Base-by-base conservation (phyloP, 1,284 basidiomycete species). In the Rhizopogon parksii region DNA sequence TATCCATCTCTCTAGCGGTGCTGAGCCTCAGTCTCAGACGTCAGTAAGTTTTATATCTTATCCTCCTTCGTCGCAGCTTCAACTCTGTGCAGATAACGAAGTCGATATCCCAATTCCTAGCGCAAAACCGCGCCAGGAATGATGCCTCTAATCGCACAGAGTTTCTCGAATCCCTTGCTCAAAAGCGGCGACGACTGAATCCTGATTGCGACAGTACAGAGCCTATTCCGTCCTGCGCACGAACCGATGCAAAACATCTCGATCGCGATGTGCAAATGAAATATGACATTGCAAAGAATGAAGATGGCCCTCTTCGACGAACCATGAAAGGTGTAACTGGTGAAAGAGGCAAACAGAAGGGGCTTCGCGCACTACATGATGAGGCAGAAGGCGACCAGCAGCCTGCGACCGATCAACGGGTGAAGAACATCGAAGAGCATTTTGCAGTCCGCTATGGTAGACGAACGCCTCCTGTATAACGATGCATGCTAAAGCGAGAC, bases 271-370 rank as follows among this genome's bases (percentile, higher is more conserved):
- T 78, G 0, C 88, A 89, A 61, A 88, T 90, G 75, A 86, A 85
- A 63, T 89, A 88, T 56, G 87, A 90, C 61, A 84, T 90, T 52
- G 83, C 83, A 21, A 86, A 82, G 66, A 88, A 89, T 55, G 83
- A 83, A 50, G 85, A 85, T 36, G 87, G 86, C 0, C 86, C 87
- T 0, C 67, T 90, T 38, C 73, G 78, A 34, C 73, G 80, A 55
- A 88, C 85, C 0, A 63, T 81, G 48, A 67, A 65, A 50, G 56
- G 55, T 36, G 40, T 39, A 1, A 52, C 50, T 36, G 49, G 46
- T 21, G 60, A 53, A 46, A 61, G 63, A 57, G 52, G 47, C 15
- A 59, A 52, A 37, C 55, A 53, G 40, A 60, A 50, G 27, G 60
- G 57, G 30, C 43, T 58, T n/a, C 59, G 47, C 4, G 38, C 54